These are phyloP conservation scores for Candida frijolesensis DNA, from an alignment of 1,139 yeast genomes.

Conservation along the genomic window DNA sequence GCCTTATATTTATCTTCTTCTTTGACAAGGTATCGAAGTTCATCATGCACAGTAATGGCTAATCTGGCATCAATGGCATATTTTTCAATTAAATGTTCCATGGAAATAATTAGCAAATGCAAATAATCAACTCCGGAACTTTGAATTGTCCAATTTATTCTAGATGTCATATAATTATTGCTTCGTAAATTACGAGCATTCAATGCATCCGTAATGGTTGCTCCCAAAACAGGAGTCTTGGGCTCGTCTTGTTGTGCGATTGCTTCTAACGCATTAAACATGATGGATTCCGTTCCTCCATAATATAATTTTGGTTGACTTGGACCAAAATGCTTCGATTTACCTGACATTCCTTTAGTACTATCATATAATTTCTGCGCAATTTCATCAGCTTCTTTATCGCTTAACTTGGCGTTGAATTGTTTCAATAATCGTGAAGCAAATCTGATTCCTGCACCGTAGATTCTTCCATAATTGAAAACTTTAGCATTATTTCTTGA, in stretches of 20 bases:
- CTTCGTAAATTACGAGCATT: slow-evolving; percentile 64
- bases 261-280: slow-evolving; percentile 84
- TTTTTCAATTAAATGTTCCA: slow-evolving; percentile 75
- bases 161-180: slow-evolving; percentile 75
- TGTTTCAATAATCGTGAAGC: slow-evolving; percentile 81
- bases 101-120: slow-evolving; percentile 80
- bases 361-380: slow-evolving; percentile 73
- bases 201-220: slow-evolving; percentile 88
- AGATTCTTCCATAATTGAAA: slow-evolving; percentile 94
- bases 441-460: slow-evolving; percentile 95
- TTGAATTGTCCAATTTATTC: slow-evolving; percentile 98
- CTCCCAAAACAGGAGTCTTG: slow-evolving; percentile 88
- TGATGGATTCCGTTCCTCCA: slow-evolving; percentile 93
- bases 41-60: slow-evolving; percentile 92
- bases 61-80: slow-evolving; percentile 79
- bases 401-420: slow-evolving; percentile 73
- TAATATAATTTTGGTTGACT: slow-evolving; percentile 53
- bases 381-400: slow-evolving; percentile 63
- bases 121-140: slow-evolving; percentile 97
- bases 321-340: slow-evolving; percentile 25
- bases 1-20: slow-evolving; percentile 73
- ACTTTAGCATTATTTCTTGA: slow-evolving; percentile 91
- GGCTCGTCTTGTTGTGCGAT: slow-evolving; percentile 88
- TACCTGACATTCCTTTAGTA: slow-evolving; percentile 71
- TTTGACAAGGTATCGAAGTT: slow-evolving; percentile 76